Percentiles rank a stretch among this genome's conserved stretches.
phyloP scores from a whole-genome alignment of 805 yeast genomes.

The Ogataea paradorogensis region DNA sequence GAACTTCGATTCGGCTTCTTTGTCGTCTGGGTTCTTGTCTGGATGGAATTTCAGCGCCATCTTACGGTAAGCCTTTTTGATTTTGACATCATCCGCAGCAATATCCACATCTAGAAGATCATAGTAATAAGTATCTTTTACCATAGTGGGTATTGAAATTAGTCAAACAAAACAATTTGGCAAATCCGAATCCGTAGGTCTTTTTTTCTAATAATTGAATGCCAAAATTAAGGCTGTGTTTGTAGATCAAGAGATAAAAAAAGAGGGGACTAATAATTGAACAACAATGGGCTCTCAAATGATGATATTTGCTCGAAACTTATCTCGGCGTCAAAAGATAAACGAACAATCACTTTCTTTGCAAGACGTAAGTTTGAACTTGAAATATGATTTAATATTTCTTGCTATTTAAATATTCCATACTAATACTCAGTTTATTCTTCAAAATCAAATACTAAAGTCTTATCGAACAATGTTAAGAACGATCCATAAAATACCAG shows the following conservation, averaged over 20 bases:
- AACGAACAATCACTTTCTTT: not conserved
- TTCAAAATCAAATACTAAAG: slow-evolving; percentile 27
- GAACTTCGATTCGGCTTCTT: slow-evolving; percentile 70
- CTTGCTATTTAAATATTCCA: not conserved
- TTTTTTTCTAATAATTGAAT: too few relatives aligned
- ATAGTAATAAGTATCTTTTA: slow-evolving; percentile 70
- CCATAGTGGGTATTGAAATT: slow-evolving; percentile 43
- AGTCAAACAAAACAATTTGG: not conserved
- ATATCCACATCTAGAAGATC: slow-evolving; percentile 58
- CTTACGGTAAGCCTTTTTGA: slow-evolving; percentile 77
- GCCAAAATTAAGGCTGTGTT: not conserved
- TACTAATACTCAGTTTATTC: slow-evolving; percentile 26
- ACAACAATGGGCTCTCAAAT: too few relatives aligned
- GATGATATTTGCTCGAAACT: not conserved
- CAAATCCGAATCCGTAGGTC: not conserved
- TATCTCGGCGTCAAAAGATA: not conserved
- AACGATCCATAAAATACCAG: slow-evolving; percentile 26
- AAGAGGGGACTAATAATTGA: not conserved
- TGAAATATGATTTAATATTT: not conserved
- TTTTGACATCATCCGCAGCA: slow-evolving; percentile 60
- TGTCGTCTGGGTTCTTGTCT: slow-evolving; percentile 76
- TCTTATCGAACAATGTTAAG: slow-evolving; percentile 34
- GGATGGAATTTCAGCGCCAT: slow-evolving; percentile 77
- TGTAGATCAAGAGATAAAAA: not conserved
- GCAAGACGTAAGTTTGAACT: slow-evolving; percentile 3